Conservation (phyloP, 345 rosid species). For the Salix arbutifolia region DNA sequence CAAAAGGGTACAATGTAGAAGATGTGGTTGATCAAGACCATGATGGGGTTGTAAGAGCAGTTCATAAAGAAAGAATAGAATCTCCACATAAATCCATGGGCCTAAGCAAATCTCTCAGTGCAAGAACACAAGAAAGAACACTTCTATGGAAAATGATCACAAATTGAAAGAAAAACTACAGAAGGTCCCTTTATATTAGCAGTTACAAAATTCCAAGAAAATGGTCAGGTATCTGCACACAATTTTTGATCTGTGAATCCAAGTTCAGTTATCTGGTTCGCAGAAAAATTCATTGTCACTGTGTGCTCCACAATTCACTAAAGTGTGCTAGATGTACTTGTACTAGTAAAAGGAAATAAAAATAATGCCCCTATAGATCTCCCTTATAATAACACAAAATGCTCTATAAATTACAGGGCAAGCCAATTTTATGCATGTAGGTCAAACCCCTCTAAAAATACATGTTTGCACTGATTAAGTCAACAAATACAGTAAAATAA, state of each 20-base stretch:
- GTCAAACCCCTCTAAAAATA: background rate
- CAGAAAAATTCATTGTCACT: background rate
- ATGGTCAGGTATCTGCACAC: background rate
- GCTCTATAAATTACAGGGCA: background rate
- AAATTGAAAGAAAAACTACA: background rate
- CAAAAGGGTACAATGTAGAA: background rate
- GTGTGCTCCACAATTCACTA: background rate
- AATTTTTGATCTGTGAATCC: background rate
- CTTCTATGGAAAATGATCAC: background rate
- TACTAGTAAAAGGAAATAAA: background rate
- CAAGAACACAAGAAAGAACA: background rate
- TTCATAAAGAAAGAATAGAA: background rate
- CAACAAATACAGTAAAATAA: background rate
- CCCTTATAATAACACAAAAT: background rate
- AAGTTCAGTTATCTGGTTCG: background rate
- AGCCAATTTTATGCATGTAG: background rate
- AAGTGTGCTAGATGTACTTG: background rate
- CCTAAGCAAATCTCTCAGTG: background rate
- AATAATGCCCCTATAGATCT: background rate
- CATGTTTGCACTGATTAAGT: background rate
- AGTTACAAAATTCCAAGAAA: background rate
- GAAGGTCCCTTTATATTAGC: background rate
- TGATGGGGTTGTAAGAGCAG: background rate
- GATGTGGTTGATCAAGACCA: background rate
- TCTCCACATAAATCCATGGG: background rate